Evolutionary conservation across 345 rosid genomes (phyloP), one percentile per base, ranked within the genome.

Genomic region (Salix udensis): DNA sequence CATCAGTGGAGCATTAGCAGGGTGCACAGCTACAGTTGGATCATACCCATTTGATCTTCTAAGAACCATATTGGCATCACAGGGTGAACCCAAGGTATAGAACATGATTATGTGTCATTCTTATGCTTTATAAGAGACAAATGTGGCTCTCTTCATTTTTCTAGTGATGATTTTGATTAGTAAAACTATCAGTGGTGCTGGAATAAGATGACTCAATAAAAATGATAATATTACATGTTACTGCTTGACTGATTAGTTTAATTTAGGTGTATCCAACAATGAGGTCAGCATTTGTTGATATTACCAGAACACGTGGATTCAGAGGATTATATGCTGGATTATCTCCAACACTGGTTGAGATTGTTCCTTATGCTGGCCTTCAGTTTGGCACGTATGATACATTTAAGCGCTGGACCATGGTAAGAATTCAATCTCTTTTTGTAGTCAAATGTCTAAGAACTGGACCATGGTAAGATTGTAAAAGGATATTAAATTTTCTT

Each of bases 1-100:
- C 65, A 62, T 89, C 70, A 96, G 98, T 65, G 98, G 99, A 78
- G 96, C 94, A 37, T 77, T 93, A 80, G 98, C 99, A 71, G 98
- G 97, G 67, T 96, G 93, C 84, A 91, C 96, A 52, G 99, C 99
- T 80, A 96, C 99, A 7, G 66, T 96, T 82, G 99, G 99, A 70
- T 91, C 99, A n/a, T 96, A 96, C 84, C 99, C 99, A 23, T 96
- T 96, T 81, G 99, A 96, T 89, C 97, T 96, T 79, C 74, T 96
- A 1, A 82, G 99, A 77, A 96, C 99, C 28, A 86, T 96, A 80
- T 77, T 96, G 79, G 98, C 99, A 72, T 96, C 98, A 31, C 99
- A 96, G 70, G 98, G 99, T 58, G 98, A 96, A 84, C 99, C 99
- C 75, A 96, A 91, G 99, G 98, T 95, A 84, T 52, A n/a, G 7